Conservation (phyloP, 768 basidiomycete genomes). For the Lanmaoa rubissima region DNA sequence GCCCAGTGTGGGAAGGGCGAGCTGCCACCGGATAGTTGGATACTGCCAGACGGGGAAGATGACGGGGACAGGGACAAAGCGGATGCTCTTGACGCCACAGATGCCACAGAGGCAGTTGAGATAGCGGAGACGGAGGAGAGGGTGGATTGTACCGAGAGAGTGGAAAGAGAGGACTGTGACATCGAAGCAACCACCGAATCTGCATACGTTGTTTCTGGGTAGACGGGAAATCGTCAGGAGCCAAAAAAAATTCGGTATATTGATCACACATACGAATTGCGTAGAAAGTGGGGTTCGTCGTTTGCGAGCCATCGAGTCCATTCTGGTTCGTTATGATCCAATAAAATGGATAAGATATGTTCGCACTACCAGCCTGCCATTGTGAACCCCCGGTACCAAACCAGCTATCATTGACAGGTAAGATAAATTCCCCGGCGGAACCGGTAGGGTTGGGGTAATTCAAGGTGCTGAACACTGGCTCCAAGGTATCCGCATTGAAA, state of each 20-base stretch:
- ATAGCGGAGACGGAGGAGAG: slow-evolving; percentile 30
- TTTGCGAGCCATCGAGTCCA: slow-evolving; percentile 55
- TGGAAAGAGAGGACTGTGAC: slow-evolving; percentile 35
- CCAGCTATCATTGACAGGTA: slow-evolving; percentile 74
- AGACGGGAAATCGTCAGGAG: slow-evolving; percentile 10
- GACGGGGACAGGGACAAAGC: slow-evolving; percentile 20
- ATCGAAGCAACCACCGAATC: slow-evolving; percentile 64
- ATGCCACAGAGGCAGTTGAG: slow-evolving; percentile 39
- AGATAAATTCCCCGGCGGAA: slow-evolving; percentile 47
- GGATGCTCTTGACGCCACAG: slow-evolving; percentile 39
- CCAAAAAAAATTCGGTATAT: not conserved
- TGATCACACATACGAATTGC: slow-evolving; percentile 69
- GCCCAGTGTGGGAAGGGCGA: slow-evolving; percentile 81
- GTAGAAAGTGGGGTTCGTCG: slow-evolving; percentile 69
- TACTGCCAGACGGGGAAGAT: slow-evolving; percentile 32
- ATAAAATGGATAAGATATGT: slow-evolving; percentile 67
- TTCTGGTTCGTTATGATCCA: slow-evolving; percentile 71
- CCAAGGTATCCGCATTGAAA: slow-evolving; percentile 65
- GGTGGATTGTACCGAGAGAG: slow-evolving; percentile 35
- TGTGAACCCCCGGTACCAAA: slow-evolving; percentile 53
- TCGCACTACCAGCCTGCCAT: slow-evolving; percentile 43
- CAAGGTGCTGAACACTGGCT: slow-evolving; percentile 42
- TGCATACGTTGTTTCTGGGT: slow-evolving; percentile 70
- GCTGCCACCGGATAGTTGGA: slow-evolving; percentile 42
- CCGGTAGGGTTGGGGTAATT: slow-evolving; percentile 57